These are phyloP conservation scores for Malassezia psittaci DNA, from an alignment of 1,284 basidiomycete species.

Conservation along the genomic window DNA sequence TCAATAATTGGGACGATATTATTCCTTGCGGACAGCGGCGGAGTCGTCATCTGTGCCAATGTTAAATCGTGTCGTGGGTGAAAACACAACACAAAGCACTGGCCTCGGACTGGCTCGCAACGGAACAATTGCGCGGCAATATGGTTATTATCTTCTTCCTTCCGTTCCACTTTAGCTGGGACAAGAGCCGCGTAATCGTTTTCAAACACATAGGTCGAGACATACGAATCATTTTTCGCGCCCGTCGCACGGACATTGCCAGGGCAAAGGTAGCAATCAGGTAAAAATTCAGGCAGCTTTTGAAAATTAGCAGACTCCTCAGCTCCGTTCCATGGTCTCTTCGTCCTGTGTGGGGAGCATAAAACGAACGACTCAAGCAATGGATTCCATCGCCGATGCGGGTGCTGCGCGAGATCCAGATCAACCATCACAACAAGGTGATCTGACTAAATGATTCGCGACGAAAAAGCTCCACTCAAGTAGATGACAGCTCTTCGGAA, in stretches of 20 bases:
- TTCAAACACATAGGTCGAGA: conserved; percentile 61
- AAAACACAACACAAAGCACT: conserved; percentile 82
- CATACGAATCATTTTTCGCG: conserved; percentile 61
- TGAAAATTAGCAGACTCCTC: conserved; percentile 27
- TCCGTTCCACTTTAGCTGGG: conserved; percentile 48
- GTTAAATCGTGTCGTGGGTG: conserved; percentile 84
- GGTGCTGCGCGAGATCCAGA: conserved; percentile 38
- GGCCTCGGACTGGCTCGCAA: conserved; percentile 65
- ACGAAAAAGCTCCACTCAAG: background rate
- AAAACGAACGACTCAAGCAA: conserved; percentile 35
- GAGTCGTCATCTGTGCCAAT: conserved; percentile 60
- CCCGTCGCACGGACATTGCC: conserved; percentile 73
- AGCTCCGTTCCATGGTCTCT: conserved; percentile 46
- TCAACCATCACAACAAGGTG: conserved; percentile 1
- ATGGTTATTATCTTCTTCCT: background rate
- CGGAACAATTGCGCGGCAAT: conserved; percentile 53
- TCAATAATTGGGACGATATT: conserved; percentile 64
- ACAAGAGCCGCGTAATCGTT: conserved; percentile 81
- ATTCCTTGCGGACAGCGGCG: conserved; percentile 35
- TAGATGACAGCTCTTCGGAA: too few species aligned
- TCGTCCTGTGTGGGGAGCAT: conserved; percentile 45
- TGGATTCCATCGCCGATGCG: conserved; percentile 44
- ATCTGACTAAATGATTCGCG: background rate
- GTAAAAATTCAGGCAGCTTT: conserved; percentile 59
- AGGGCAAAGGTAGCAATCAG: conserved; percentile 79